Evolutionary conservation across 2,329 filamentous ascomycete species (phyloP).

Genomic region (Alternaria ethzedia): DNA sequence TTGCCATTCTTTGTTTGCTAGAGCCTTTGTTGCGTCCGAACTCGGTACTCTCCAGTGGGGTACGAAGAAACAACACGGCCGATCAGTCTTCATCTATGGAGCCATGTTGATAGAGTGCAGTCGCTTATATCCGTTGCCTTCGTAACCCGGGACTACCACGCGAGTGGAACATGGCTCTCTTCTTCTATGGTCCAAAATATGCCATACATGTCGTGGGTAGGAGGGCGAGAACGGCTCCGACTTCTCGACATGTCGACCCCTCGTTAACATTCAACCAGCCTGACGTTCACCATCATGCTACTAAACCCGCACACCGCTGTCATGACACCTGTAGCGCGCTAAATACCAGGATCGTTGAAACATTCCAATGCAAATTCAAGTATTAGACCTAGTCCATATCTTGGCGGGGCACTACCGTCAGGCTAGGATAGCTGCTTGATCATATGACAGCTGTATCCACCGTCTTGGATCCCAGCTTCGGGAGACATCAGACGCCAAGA

Average conservation of each 20-base stretch:
- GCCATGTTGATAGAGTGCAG: neutral
- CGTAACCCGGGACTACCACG: neutral
- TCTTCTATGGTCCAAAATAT: neutral
- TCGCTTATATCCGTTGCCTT: conserved; percentile 6
- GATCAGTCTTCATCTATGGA: conserved; percentile 3
- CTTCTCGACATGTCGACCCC: neutral
- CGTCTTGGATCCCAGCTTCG: conserved; percentile 29
- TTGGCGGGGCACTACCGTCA: conserved; percentile 32
- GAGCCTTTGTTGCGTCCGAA: conserved; percentile 7
- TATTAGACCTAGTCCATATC: conserved; percentile 22
- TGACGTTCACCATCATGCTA: conserved; percentile 1
- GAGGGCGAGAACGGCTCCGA: neutral
- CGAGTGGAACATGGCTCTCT: neutral
- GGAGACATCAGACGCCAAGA: conserved; percentile 22
- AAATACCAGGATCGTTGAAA: conserved; percentile 13
- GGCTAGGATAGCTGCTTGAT: conserved; percentile 33
- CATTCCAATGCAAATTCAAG: conserved; percentile 23
- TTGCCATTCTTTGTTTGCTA: conserved; percentile 17
- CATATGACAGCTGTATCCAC: conserved; percentile 43
- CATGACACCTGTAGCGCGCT: conserved; percentile 12
- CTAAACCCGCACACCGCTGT: conserved; percentile 13
- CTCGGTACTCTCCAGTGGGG: conserved; percentile 8
- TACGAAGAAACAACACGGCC: conserved; percentile 6
- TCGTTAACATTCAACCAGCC: neutral
- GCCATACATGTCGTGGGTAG: neutral